Percentiles rank a stretch among this genome's conserved stretches.
These are phyloP conservation scores for Rhizoclosmatium sp. DNA, from an alignment of 192 early-diverging fungal species.

Conservation along the genomic window DNA sequence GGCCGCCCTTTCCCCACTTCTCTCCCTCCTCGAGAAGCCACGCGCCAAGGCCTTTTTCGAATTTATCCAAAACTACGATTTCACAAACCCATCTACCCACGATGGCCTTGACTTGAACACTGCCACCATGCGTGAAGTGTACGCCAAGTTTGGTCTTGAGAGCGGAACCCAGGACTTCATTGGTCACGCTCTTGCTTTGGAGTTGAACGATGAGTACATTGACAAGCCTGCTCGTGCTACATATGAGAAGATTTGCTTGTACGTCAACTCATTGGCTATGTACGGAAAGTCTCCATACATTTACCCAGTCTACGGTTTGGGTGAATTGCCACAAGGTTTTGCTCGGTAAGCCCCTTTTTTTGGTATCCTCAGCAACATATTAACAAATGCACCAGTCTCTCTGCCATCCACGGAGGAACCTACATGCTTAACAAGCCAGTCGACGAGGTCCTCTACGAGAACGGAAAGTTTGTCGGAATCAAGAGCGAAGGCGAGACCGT, in stretches of 20 bases:
- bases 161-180: constrained; percentile 95
- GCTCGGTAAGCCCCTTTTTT: constrained; percentile 57
- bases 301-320: constrained; percentile 97
- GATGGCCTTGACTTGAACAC: constrained; percentile 79
- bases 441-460: constrained; percentile 86
- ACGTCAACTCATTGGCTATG: constrained; percentile 88
- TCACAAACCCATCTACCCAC: constrained; percentile 76
- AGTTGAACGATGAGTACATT: constrained; percentile 84
- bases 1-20: constrained; percentile 83
- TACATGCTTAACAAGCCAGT: constrained; percentile 96
- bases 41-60: constrained; percentile 94
- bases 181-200: constrained; percentile 95
- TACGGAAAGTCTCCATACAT: constrained; percentile 98
- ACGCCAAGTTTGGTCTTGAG: constrained; percentile 88
- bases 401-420: constrained; percentile 98
- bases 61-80: constrained; percentile 85
- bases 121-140: constrained; percentile 80
- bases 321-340: constrained; percentile 98
- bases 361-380: background rate
- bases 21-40: constrained; percentile 94
- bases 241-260: constrained; percentile 89
- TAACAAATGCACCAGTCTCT: constrained; percentile 64
- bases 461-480: constrained; percentile 88
- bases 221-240: constrained; percentile 78
- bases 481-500: constrained; percentile 85